A percentile compares a stretch with the other conserved stretches of the same genome.
Evolutionary conservation across 2,329 filamentous ascomycete species (phyloP).

Genomic region (Colletotrichum orchidophilum): DNA sequence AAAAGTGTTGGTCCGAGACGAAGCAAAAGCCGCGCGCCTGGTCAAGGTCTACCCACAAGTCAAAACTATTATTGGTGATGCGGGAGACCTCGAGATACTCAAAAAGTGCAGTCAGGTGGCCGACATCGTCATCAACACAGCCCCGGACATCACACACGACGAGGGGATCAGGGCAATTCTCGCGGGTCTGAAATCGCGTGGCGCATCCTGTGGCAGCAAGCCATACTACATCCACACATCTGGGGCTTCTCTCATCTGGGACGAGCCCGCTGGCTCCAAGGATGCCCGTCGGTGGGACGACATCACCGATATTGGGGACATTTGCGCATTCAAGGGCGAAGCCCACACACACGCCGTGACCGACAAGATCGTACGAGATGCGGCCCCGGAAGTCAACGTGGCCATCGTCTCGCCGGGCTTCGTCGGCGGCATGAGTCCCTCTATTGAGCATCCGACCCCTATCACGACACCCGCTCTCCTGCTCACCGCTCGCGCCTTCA

Average conservation of each 20-base stretch:
- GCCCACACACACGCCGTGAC: not conserved
- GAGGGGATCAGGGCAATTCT: not conserved
- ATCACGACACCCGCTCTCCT: constrained; percentile 32
- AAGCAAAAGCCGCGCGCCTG: not conserved
- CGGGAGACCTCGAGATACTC: not conserved
- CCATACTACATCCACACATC: not conserved
- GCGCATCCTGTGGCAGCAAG: not conserved
- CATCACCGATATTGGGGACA: constrained; percentile 8
- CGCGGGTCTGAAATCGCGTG: not conserved
- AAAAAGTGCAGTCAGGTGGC: not conserved
- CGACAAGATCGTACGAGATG: not conserved
- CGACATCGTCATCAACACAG: not conserved
- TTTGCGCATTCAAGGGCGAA: constrained; percentile 18
- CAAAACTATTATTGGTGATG: not conserved
- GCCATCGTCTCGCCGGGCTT: constrained; percentile 31
- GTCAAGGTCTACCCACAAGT: not conserved
- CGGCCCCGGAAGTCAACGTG: constrained; percentile 4
- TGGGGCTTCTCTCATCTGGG: constrained; percentile 17
- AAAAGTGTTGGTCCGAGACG: not conserved
- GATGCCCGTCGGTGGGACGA: constrained; percentile 25
- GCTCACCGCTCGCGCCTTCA: constrained; percentile 19
- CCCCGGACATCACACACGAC: not conserved
- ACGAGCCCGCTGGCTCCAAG: constrained; percentile 20
- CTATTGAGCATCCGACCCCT: constrained; percentile 33
- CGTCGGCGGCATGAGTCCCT: constrained; percentile 35